Evolutionary conservation across 2,329 filamentous ascomycete genomes (phyloP).

Genomic region (Ceratocystis colombiana): DNA sequence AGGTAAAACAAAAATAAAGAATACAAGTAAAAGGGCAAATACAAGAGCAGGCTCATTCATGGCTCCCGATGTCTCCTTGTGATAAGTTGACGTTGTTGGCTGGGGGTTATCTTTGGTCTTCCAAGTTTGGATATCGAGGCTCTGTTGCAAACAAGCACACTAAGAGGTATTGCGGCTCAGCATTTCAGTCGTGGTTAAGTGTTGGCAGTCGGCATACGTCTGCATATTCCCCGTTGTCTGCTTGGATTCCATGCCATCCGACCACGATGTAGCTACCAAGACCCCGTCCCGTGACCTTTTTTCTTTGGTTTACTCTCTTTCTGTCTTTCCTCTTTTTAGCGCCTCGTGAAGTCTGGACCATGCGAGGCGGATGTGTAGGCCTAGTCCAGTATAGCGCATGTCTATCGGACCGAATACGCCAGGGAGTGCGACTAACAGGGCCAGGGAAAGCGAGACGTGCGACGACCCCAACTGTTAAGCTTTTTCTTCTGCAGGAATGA

Average conservation of each 20-base stretch:
- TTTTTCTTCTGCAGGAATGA: background rate
- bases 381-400: background rate
- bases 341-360: background rate
- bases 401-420: conserved; percentile 8
- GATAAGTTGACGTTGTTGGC: too few relatives aligned
- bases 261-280: background rate
- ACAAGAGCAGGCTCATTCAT: background rate
- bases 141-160: background rate
- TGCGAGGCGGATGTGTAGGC: background rate
- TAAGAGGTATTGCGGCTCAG: conserved; percentile 2
- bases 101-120: background rate
- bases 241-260: background rate
- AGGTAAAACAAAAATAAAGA: background rate
- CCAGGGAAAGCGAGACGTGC: background rate
- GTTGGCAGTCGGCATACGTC: background rate
- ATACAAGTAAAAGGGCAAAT: background rate
- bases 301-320: background rate
- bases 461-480: background rate
- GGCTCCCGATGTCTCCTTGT: too few relatives aligned
- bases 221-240: background rate
- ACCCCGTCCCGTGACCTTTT: conserved; percentile 1
- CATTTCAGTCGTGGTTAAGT: background rate
- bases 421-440: background rate
- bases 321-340: background rate
- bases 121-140: background rate